These are phyloP conservation scores for Trichoderma atroviride DNA, from an alignment of 2,329 filamentous ascomycete species.

Conservation along the genomic window DNA sequence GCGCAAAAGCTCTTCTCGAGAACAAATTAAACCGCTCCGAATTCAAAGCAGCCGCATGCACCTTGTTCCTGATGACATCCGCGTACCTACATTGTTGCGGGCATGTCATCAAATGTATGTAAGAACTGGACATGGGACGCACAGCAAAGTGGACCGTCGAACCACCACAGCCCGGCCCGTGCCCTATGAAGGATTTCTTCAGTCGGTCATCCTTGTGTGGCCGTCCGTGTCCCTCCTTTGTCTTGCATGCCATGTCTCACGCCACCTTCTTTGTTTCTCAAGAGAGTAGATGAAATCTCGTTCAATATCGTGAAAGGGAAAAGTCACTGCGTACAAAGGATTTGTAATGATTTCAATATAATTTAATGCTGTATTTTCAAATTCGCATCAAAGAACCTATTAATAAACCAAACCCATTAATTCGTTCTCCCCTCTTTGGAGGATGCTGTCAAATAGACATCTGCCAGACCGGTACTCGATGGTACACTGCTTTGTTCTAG, in stretches of 20 bases:
- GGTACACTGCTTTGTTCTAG: neutral
- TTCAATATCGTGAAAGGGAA: neutral
- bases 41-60: neutral
- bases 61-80: neutral
- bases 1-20: neutral
- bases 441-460: neutral
- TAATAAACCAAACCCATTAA: neutral
- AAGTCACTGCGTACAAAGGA: neutral
- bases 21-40: neutral
- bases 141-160: constrained; percentile 13
- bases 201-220: constrained; percentile 11
- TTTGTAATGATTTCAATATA: neutral
- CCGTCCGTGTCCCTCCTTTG: constrained; percentile 22
- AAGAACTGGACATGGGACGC: neutral
- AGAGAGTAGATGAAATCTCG: neutral
- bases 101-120: neutral
- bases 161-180: constrained; percentile 10
- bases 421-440: constrained; percentile 6
- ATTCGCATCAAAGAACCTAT: neutral
- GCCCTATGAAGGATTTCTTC: constrained; percentile 16
- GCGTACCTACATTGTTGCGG: neutral
- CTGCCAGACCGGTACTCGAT: neutral
- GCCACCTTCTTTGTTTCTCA: neutral
- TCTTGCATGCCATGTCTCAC: constrained; percentile 21
- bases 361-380: neutral